Base-by-base conservation (phyloP, 1,139 yeast species). In the Petasospora rhodanensis region DNA sequence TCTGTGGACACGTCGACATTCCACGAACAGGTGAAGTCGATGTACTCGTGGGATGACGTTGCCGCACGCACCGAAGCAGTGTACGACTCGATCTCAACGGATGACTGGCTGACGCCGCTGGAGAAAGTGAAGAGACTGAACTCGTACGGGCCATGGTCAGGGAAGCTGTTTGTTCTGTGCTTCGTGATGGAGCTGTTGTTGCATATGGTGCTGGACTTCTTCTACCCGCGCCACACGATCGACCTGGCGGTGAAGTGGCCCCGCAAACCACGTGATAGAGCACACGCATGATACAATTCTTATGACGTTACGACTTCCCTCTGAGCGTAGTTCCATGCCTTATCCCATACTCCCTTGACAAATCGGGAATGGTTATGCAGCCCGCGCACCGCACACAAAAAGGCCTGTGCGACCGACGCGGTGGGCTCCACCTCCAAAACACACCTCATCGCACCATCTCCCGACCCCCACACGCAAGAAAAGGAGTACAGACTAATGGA, bases 21-120 rank as follows among this genome's bases (percentile, higher is more conserved):
- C 56, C 98, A 93, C 55, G 67, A 71, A 3, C 84, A 83, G 44
- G 80, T 93, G 18, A 73, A 76, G 24, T 60, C 66, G 28, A 86
- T 91, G 94, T 93, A 93, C 58, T 84, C 89, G 52, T 93, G 99
- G 99, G 68, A 66, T 39, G 84, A 87, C 52, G 85, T 93, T 16
- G 98, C 98, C 0, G 61, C 60, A 32, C 65, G 98, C 26, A 91
- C 98, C 0, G 95, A 85, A 47, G 64, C 64, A 20, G 96, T 91
- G 3, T 93, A 93, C 58, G 66, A 77, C 35, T 64, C 73, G 3
- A 66, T 81, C 27, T 73, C 47, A 11, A 45, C 12, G 28, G 49
- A 33, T 31, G 54, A 22, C 66, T 32, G 34, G 34, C 34, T 52
- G 28, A 81, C 65, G 34, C 79, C 86, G 18, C 65, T 70, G 32